These are phyloP conservation scores for Ceratobasidium sp. DNA, from an alignment of 1,284 basidiomycete species.

Conservation along the genomic window DNA sequence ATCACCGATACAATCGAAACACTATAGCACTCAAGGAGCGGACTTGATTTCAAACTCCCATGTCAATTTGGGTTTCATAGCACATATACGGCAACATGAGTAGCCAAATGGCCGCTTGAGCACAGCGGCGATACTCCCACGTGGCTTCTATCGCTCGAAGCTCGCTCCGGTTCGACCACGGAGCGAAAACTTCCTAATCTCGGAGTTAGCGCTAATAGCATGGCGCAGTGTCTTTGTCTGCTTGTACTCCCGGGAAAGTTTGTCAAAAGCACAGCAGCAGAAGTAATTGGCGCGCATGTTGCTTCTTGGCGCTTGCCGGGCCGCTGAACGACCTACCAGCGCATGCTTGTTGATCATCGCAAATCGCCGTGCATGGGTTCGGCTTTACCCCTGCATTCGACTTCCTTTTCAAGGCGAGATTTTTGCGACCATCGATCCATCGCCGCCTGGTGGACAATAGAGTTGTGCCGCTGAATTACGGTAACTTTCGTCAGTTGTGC, in stretches of 20 bases:
- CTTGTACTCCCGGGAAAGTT: too few species aligned
- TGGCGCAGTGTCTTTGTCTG: neutral
- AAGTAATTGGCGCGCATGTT: neutral
- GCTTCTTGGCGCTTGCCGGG: neutral
- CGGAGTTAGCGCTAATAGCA: neutral
- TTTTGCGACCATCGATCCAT: conserved; percentile 3
- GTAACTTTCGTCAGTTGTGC: neutral
- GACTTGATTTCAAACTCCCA: conserved; percentile 6
- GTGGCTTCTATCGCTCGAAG: conserved; percentile 10
- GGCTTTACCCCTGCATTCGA: conserved; percentile 1
- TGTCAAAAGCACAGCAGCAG: too few species aligned
- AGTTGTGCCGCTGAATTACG: conserved; percentile 13
- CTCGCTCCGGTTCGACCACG: conserved; percentile 21
- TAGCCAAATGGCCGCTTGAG: neutral
- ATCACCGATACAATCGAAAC: conserved; percentile 22
- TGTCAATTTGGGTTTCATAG: conserved; percentile 9
- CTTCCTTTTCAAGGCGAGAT: neutral
- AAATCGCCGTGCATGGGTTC: conserved; percentile 15
- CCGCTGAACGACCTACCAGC: neutral
- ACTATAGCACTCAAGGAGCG: neutral
- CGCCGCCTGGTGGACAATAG: conserved; percentile 18
- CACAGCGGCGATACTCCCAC: conserved; percentile 18
- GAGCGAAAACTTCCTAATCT: neutral
- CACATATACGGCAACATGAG: neutral
- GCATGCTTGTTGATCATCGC: conserved; percentile 26